phyloP scores from a whole-genome alignment of 2,329 filamentous ascomycete species.

The Sarocladium oryzae region DNA sequence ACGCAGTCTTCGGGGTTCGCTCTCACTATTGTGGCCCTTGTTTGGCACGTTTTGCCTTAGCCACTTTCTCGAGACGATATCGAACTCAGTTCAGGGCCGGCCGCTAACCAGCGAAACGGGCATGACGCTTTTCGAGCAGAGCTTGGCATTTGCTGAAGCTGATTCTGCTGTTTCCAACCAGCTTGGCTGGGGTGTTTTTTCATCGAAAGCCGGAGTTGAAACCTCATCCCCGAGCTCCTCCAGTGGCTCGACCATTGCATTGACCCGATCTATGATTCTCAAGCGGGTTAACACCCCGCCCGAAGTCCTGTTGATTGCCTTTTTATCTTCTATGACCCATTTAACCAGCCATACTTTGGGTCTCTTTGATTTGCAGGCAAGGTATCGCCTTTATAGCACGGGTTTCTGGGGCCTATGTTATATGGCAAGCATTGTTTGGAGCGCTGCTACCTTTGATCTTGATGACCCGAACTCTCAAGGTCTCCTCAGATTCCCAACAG shows the following conservation, averaged over 20 bases:
- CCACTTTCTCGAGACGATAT: slow-evolving; percentile 83
- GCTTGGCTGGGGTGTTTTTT: slow-evolving; percentile 63
- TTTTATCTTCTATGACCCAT: slow-evolving; percentile 87
- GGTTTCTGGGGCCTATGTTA: slow-evolving; percentile 87
- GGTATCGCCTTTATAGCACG: slow-evolving; percentile 77
- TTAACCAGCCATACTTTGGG: slow-evolving; percentile 78
- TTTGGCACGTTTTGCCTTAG: slow-evolving; percentile 66
- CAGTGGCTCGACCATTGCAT: slow-evolving; percentile 29
- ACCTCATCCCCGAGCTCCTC: slow-evolving; percentile 13
- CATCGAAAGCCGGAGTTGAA: slow-evolving; percentile 24
- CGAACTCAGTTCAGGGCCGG: slow-evolving; percentile 80
- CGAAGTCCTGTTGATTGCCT: slow-evolving; percentile 77
- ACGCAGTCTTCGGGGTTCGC: slow-evolving; percentile 63
- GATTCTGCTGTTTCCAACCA: slow-evolving; percentile 81
- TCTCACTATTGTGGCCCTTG: slow-evolving; percentile 69
- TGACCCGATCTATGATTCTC: slow-evolving; percentile 62
- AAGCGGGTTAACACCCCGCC: slow-evolving; percentile 80
- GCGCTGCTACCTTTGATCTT: slow-evolving; percentile 55
- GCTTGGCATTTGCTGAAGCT: slow-evolving; percentile 89
- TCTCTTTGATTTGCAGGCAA: slow-evolving; percentile 71
- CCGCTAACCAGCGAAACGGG: slow-evolving; percentile 78
- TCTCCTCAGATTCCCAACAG: slow-evolving; percentile 81
- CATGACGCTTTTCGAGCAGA: slow-evolving; percentile 96
- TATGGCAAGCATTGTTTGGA: slow-evolving; percentile 78
- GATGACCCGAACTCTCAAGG: slow-evolving; percentile 57